Base-by-base conservation (phyloP, 495 filamentous ascomycete genomes). In the Aspergillus sclerotioniger region DNA sequence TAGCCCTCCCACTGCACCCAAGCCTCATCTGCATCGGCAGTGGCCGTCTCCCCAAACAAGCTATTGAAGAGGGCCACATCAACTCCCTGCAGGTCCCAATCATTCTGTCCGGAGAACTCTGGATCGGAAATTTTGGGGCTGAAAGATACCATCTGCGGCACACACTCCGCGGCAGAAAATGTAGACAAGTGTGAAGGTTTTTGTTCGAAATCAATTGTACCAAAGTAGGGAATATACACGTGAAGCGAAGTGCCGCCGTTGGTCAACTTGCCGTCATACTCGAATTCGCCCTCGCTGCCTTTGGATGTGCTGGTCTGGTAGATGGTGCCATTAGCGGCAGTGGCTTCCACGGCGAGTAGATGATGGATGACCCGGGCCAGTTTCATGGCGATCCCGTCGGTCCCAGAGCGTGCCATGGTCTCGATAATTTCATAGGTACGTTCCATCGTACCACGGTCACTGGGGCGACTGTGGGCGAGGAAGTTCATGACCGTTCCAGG, bases 361-460 rank as follows among this genome's bases (percentile, higher is more conserved):
- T 56, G 71, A 32, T 54, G 70, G 8, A 59, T 70, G 50, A 79
- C 76, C 15, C 76, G 64, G 33, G 70, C 69, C 13, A 80, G 69
- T 33, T 71, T 75, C 2, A 49, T 43, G 7, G 58, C 47, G 35
- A 71, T 64, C 7, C 33, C n/a, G 50, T 70, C 69, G 0, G 46
- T 31, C n/a, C 56, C 58, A n/a, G 45, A n/a, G 1, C 53, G 21
- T 28, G 62, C 61, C 19, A 69, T 66, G 5, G 56, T 53, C 28
- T 75, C 67, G 58, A 80, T 69, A 35, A 64, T 65, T n/a, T 69
- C 70, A 1, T 76, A 62, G 3, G 69, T 63, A 16, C 67, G 67
- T 56, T 82, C 76, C 53, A 80, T 67, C 15, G 76, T 62, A 3
- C 68, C 76, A n/a, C 76, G 71, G 51, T 81, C 76, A 47, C 70